These are phyloP conservation scores for Kwoniella mangroviensis DNA, from an alignment of 768 basidiomycete genomes.

Conservation along the genomic window DNA sequence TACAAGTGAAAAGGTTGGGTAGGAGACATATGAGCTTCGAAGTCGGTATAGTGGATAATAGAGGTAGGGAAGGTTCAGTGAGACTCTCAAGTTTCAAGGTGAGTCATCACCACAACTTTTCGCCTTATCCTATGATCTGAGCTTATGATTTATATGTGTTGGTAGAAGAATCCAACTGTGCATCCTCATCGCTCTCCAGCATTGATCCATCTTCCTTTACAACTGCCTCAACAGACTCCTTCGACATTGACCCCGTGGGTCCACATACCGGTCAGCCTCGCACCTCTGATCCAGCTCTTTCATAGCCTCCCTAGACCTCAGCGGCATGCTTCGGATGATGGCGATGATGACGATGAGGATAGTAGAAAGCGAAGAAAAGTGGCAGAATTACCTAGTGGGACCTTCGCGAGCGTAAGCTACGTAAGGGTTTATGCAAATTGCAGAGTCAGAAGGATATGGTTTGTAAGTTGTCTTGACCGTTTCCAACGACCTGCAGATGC, in stretches of 20 bases:
- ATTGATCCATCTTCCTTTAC: slow-evolving; percentile 51
- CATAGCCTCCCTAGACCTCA: slow-evolving; percentile 30
- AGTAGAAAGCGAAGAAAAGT: slow-evolving; percentile 25
- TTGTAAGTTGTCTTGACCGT: slow-evolving; percentile 36
- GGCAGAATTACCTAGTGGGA: slow-evolving; percentile 32
- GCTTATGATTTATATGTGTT: background rate
- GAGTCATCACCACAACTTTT: slow-evolving; percentile 1
- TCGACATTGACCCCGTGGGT: slow-evolving; percentile 36
- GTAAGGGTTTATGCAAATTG: slow-evolving; percentile 56
- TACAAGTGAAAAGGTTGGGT: slow-evolving; percentile 46
- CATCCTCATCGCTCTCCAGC: slow-evolving; percentile 39
- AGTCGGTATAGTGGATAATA: slow-evolving; percentile 45
- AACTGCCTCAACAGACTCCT: slow-evolving; percentile 24
- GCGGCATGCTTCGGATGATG: slow-evolving; percentile 5
- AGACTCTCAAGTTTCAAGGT: slow-evolving; percentile 46
- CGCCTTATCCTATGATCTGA: background rate
- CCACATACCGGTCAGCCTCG: slow-evolving; percentile 40
- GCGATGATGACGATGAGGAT: background rate
- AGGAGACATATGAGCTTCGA: slow-evolving; percentile 43
- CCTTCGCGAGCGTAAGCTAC: slow-evolving; percentile 41
- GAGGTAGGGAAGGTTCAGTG: slow-evolving; percentile 43
- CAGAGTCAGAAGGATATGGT: slow-evolving; percentile 51
- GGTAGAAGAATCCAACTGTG: slow-evolving; percentile 35
- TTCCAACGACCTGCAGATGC: background rate
- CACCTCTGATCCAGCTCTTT: slow-evolving; percentile 43